Evolutionary conservation across 257 asterid species (phyloP).

Genomic region (Echites panduratus): DNA sequence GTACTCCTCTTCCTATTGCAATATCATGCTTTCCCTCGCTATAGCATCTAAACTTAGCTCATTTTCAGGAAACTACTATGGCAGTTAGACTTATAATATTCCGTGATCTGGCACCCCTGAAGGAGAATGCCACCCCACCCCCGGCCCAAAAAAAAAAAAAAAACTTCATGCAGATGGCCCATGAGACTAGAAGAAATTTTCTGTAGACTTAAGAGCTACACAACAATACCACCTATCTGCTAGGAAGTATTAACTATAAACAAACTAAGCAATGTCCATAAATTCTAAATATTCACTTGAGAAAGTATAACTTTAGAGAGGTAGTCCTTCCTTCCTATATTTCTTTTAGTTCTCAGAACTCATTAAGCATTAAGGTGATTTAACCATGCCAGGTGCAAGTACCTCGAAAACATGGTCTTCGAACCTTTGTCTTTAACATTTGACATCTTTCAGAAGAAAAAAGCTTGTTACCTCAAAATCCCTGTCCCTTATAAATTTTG

Average conservation of each 20-base stretch:
- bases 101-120: background rate
- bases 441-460: background rate
- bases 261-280: background rate
- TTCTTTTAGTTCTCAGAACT: background rate
- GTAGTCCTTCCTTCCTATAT: background rate
- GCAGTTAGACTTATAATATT: background rate
- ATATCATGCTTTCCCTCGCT: background rate
- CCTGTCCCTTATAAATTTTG: slow-evolving; percentile 31
- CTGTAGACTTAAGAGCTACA: background rate
- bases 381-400: background rate
- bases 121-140: background rate
- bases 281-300: background rate
- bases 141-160: too few relatives aligned
- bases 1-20: background rate
- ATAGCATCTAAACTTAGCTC: background rate
- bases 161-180: too few relatives aligned
- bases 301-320: background rate
- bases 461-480: slow-evolving; percentile 39
- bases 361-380: background rate
- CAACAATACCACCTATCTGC: background rate
- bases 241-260: background rate
- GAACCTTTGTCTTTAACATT: too few relatives aligned
- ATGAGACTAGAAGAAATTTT: background rate
- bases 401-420: background rate
- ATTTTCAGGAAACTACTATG: background rate